Evolutionary conservation across 1,139 yeast genomes (phyloP).

Genomic region (Taphrina flavorubra): DNA sequence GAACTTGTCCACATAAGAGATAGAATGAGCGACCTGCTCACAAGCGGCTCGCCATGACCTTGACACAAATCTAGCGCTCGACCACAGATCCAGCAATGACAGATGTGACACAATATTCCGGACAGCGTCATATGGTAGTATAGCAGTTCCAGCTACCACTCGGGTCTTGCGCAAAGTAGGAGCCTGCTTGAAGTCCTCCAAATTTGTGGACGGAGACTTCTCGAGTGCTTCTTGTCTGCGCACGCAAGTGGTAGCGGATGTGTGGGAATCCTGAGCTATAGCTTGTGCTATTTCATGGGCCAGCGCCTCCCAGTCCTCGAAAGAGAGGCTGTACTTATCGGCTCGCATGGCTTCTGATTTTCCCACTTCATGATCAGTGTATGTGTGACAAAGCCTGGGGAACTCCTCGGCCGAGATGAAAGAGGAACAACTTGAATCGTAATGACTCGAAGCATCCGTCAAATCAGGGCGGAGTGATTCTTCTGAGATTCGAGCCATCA

Average conservation of each 20-base stretch:
- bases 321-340: neutral
- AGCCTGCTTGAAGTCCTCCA: neutral
- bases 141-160: neutral
- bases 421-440: constrained; percentile 13
- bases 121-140: too few relatives aligned
- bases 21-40: neutral
- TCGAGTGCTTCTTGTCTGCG: neutral
- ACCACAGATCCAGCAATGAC: constrained; percentile 3
- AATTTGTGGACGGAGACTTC: neutral
- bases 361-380: neutral
- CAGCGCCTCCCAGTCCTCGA: constrained; percentile 7
- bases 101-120: neutral
- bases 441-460: constrained; percentile 5
- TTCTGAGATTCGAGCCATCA: constrained; percentile 14
- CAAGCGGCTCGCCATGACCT: neutral
- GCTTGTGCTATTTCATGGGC: constrained; percentile 8
- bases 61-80: neutral
- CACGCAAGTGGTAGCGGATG: neutral
- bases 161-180: neutral
- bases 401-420: neutral
- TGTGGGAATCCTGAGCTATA: neutral
- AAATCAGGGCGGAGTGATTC: neutral
- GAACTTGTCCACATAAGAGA: neutral
- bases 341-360: neutral
- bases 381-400: neutral